A percentile compares a stretch with the other conserved stretches of the same genome.
phyloP scores from a whole-genome alignment of 805 yeast genomes.

The Nakazawaea populi region DNA sequence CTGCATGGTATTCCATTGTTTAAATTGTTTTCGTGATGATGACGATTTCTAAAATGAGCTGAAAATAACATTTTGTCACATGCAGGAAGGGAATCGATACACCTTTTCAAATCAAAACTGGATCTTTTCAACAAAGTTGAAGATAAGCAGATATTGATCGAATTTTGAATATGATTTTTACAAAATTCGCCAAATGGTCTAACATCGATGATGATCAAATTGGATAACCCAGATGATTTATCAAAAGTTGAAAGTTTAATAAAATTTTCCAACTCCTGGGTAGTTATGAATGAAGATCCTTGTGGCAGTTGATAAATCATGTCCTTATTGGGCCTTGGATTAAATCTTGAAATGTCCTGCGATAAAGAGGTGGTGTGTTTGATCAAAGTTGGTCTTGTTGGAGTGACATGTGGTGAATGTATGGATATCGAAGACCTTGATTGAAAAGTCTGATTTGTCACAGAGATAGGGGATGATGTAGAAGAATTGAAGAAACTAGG shows the following conservation, averaged over 20 bases:
- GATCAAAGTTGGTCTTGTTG: conserved; percentile 2
- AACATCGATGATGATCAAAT: conserved; percentile 59
- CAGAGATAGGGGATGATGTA: conserved; percentile 4
- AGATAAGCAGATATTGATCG: conserved; percentile 81
- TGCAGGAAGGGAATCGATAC: conserved; percentile 54
- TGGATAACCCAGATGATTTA: conserved; percentile 14
- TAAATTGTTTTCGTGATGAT: neutral
- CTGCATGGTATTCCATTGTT: conserved; percentile 18
- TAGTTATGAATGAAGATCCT: neutral
- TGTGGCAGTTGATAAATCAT: conserved; percentile 6
- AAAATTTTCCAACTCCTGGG: neutral
- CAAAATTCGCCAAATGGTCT: conserved; percentile 76
- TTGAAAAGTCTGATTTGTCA: neutral
- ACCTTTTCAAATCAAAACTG: conserved; percentile 59
- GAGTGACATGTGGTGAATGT: conserved; percentile 2
- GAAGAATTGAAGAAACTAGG: neutral
- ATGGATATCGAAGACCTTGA: neutral
- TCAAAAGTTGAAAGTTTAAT: neutral
- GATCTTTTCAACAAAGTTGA: conserved; percentile 79
- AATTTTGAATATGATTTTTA: conserved; percentile 46
- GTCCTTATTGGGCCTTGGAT: conserved; percentile 5
- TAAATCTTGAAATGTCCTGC: conserved; percentile 3
- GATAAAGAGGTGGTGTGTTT: conserved; percentile 3
- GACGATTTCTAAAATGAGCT: conserved; percentile 24
- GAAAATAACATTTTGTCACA: conserved; percentile 41